Evolutionary conservation across 2,329 filamentous ascomycete genomes (phyloP).

Genomic region (Neopestalotiopsis clavispora): DNA sequence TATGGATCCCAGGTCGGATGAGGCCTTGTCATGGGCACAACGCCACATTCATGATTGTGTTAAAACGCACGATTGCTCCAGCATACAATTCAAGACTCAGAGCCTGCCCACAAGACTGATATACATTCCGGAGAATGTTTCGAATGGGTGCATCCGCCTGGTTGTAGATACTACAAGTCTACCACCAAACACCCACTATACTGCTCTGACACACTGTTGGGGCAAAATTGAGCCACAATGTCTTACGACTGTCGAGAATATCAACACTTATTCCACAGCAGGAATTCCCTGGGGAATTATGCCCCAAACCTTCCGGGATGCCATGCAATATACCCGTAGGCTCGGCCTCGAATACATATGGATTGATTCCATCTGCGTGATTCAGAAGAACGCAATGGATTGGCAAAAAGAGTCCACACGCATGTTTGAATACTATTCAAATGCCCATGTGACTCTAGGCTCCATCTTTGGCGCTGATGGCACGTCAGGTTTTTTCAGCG

Average conservation of each 20-base stretch:
- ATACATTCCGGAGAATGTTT: background rate
- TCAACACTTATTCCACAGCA: background rate
- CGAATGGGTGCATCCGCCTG: background rate
- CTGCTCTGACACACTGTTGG: background rate
- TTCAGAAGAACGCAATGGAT: too few species aligned
- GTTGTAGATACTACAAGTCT: background rate
- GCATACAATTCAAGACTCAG: too few species aligned
- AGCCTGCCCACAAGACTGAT: too few species aligned
- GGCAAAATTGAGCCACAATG: background rate
- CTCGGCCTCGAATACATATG: conserved; percentile 19
- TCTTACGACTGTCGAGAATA: background rate
- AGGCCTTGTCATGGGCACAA: too few species aligned
- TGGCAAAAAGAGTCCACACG: conserved; percentile 8
- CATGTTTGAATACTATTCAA: background rate
- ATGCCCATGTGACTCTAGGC: background rate
- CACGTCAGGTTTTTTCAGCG: background rate
- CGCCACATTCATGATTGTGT: too few species aligned
- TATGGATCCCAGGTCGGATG: too few species aligned
- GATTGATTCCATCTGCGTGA: conserved; percentile 22
- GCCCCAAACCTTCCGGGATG: conserved; percentile 3
- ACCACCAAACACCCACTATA: background rate
- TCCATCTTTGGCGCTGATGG: background rate
- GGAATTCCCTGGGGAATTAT: background rate
- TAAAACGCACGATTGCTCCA: too few species aligned
- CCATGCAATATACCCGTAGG: conserved; percentile 8